Base-by-base conservation (phyloP, 2,329 filamentous ascomycete genomes). In the Pseudocercospora macadamiae region DNA sequence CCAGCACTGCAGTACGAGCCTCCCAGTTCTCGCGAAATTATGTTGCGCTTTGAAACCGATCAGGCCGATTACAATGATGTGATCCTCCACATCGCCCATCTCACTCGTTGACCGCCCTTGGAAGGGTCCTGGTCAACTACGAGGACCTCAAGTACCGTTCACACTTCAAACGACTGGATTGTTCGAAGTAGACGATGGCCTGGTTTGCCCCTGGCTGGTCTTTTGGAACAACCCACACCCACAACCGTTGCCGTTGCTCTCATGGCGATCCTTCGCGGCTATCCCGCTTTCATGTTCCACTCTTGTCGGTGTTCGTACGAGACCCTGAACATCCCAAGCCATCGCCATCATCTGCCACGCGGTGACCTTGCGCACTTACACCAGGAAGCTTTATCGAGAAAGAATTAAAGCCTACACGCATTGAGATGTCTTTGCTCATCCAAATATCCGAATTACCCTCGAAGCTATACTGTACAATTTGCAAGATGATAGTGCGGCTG, bases 31-130 rank as follows among this genome's bases (percentile, higher is more conserved):
- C 10, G 19, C 42, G 42, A 47, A 47, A 47, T 47, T 47, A 21
- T 47, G 26, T 26, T 26, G 19, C 42, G 26, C 42, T 28, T 47
- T 45, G 42, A 45, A 45, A 45, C 42, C 42, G 42, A 45, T 45
- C 18, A 45, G 23, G 42, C 42, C 42, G 42, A 21, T 25, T 21
- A 18, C 6, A 32, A 12, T 6, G 28, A 32, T 32, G 36, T 21
- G 42, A 45, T 45, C 42, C n/a, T 45, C 23, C 42, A 45, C 42
- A 45, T 45, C 42, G 42, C 42, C n/a, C 18, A 45, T 45, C 14
- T 12, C 3, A 21, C 4, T 12, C 25, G 42, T 2, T 45, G 42
- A 25, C 42, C 42, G 23, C 18, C 2, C 21, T 12, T n/a, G 12
- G 34, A 9, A 9, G 19, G 21, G 42, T 26, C 42, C 42, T 45